A percentile compares a stretch with the other conserved stretches of the same genome.
These are phyloP conservation scores for Cutaneotrichosporon sp. DNA, from an alignment of 1,284 basidiomycete genomes.

Conservation along the genomic window DNA sequence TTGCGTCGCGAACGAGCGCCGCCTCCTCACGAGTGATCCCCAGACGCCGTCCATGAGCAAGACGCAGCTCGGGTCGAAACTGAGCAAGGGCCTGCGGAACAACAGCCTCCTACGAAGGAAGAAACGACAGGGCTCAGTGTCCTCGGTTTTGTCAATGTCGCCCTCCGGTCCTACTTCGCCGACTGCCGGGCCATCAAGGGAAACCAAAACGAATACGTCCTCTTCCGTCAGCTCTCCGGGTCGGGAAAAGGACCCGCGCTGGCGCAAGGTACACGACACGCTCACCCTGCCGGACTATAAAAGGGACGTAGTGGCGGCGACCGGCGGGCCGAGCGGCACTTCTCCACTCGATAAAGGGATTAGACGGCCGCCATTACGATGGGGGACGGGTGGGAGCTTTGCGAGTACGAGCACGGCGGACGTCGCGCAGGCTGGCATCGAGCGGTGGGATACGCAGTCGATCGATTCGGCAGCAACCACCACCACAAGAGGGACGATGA, in stretches of 20 bases:
- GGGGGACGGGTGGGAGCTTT: not conserved
- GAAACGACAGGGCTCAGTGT: not conserved
- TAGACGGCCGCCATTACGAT: not conserved
- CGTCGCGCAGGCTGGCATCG: constrained; percentile 8
- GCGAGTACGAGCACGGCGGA: constrained; percentile 8
- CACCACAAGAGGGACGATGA: not conserved
- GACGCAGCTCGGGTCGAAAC: not conserved
- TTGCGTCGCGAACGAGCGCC: not conserved
- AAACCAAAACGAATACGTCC: not conserved
- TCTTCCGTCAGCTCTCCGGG: not conserved
- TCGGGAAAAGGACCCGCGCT: constrained; percentile 34
- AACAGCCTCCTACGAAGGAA: not conserved
- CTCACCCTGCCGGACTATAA: not conserved
- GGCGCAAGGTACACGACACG: not conserved
- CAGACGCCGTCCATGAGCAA: not conserved
- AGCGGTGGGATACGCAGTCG: constrained; percentile 4
- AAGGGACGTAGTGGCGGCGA: not conserved
- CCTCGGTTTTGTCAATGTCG: not conserved
- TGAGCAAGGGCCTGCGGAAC: not conserved
- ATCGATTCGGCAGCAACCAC: not conserved
- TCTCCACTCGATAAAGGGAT: not conserved
- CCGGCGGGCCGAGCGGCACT: not conserved
- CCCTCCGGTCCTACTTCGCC: not conserved
- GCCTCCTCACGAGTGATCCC: not conserved
- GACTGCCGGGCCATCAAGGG: not conserved